Conservation (phyloP, 2,329 filamentous ascomycete species). For the Alternaria brassicicola region DNA sequence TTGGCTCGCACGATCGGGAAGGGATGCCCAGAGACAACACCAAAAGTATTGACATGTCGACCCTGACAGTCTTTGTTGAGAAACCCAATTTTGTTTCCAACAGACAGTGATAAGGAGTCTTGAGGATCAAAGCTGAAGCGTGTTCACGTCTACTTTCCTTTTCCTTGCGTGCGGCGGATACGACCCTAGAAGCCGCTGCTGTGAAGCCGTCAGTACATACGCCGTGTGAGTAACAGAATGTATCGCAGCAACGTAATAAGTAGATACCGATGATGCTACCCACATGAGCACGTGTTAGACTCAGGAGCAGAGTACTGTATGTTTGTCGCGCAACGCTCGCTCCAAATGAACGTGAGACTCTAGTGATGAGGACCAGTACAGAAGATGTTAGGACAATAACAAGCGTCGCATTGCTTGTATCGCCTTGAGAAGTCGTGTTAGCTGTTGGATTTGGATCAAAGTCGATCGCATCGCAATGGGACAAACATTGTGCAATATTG, state of each 20-base stretch:
- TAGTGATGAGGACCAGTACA: neutral
- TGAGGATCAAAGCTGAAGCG: neutral
- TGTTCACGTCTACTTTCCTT: neutral
- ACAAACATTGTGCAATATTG: neutral
- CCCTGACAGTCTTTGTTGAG: neutral
- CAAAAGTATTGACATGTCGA: neutral
- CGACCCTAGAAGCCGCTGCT: neutral
- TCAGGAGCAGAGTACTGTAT: neutral
- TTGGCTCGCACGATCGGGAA: constrained; percentile 5
- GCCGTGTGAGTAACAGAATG: neutral
- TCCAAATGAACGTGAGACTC: neutral
- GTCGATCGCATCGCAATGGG: neutral
- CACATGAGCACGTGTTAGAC: neutral
- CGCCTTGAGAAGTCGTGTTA: neutral
- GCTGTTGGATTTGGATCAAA: too few relatives aligned
- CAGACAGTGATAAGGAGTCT: neutral
- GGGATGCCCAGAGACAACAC: neutral
- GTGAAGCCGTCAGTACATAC: neutral
- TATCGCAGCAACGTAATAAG: neutral
- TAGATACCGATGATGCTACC: fast-evolving
- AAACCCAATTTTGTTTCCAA: neutral
- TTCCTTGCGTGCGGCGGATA: neutral
- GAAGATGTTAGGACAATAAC: neutral
- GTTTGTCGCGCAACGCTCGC: neutral
- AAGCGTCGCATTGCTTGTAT: neutral